These are phyloP conservation scores for Sporobolomyces roseus DNA, from an alignment of 768 basidiomycete genomes.

Conservation along the genomic window DNA sequence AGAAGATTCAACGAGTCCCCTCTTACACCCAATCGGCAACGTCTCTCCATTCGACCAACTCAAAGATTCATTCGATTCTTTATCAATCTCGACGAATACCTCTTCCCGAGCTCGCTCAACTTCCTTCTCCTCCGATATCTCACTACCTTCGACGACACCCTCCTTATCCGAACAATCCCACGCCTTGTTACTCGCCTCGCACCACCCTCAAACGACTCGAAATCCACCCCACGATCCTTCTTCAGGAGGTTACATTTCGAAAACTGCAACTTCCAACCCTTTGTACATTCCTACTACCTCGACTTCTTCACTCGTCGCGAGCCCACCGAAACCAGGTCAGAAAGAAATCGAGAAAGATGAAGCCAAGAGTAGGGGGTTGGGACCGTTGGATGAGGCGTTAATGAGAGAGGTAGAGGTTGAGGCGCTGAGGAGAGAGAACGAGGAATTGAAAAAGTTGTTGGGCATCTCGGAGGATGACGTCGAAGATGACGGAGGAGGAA, in stretches of 20 bases:
- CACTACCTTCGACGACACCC: not conserved
- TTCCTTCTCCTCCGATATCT: not conserved
- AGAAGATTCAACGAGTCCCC: slow-evolving; percentile 24
- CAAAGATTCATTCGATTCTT: not conserved
- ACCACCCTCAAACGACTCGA: slow-evolving; percentile 27
- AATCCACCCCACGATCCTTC: slow-evolving; percentile 3
- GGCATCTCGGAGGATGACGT: slow-evolving; percentile 50
- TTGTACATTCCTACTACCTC: slow-evolving; percentile 39
- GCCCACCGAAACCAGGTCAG: too few relatives aligned
- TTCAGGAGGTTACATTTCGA: slow-evolving; percentile 34
- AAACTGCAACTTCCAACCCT: not conserved
- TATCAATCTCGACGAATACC: not conserved
- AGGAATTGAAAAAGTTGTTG: slow-evolving; percentile 66
- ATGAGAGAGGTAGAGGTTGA: slow-evolving; percentile 83
- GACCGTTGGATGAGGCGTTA: slow-evolving; percentile 70
- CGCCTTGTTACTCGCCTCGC: slow-evolving; percentile 19
- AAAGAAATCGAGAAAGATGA: not conserved
- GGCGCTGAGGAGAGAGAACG: slow-evolving; percentile 78
- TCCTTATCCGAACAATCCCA: not conserved
- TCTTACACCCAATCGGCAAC: not conserved
- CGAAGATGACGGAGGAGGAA: not conserved
- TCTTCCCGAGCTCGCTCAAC: not conserved
- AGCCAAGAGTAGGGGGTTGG: slow-evolving; percentile 39
- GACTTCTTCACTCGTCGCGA: slow-evolving; percentile 33
- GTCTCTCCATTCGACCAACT: not conserved